phyloP scores from a whole-genome alignment of 345 rosid species.

The Populus ilicifolia region DNA sequence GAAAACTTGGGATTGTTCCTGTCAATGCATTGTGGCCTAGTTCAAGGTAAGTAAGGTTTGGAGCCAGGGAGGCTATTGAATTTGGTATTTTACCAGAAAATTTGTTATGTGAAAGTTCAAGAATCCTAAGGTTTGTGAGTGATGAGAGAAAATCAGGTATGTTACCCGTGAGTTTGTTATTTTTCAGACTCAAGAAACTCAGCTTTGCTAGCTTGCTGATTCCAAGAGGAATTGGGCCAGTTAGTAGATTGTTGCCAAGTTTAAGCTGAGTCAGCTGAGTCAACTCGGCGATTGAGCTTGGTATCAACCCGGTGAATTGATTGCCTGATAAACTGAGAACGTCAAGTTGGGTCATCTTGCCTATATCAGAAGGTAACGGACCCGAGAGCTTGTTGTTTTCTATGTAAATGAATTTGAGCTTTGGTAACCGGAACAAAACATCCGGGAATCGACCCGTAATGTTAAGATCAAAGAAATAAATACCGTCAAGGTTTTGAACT shows the following conservation, averaged over 20 bases:
- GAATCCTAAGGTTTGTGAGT: conserved; percentile 34
- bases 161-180: conserved; percentile 53
- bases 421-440: conserved; percentile 44
- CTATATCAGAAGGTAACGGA: conserved; percentile 42
- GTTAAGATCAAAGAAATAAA: conserved; percentile 46
- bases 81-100: conserved; percentile 57
- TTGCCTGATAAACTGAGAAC: conserved; percentile 53
- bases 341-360: conserved; percentile 36
- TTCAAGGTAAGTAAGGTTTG: conserved; percentile 42
- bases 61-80: conserved; percentile 47
- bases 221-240: conserved; percentile 51
- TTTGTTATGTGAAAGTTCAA: conserved; percentile 46
- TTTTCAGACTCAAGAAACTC: conserved; percentile 23
- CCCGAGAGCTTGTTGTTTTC: conserved; percentile 69
- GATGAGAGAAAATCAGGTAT: conserved; percentile 57
- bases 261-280: conserved; percentile 46
- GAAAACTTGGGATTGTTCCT: conserved; percentile 53
- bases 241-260: conserved; percentile 46
- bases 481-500: conserved; percentile 41
- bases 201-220: conserved; percentile 42
- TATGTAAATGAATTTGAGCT: conserved; percentile 47
- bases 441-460: conserved; percentile 67
- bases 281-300: conserved; percentile 46
- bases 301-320: conserved; percentile 57
- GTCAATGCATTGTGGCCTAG: conserved; percentile 55